Evolutionary conservation across 2,329 filamentous ascomycete species (phyloP).

Genomic region (Apiospora rasikravindrae): DNA sequence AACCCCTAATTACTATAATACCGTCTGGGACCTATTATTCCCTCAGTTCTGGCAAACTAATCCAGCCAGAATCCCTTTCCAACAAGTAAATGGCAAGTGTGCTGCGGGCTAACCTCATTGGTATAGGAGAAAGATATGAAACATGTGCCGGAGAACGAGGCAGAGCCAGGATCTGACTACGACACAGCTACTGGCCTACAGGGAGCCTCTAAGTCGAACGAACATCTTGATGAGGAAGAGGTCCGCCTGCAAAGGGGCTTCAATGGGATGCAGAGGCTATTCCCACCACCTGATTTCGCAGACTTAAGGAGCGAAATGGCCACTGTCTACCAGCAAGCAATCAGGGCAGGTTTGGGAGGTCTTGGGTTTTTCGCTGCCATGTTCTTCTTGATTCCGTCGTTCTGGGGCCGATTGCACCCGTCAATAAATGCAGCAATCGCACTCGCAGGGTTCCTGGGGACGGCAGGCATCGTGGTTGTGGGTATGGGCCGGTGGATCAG

Average conservation of each 20-base stretch:
- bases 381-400: conserved; percentile 32
- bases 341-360: conserved; percentile 43
- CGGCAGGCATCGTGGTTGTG: conserved; percentile 41
- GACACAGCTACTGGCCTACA: conserved; percentile 45
- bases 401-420: conserved; percentile 27
- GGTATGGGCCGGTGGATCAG: conserved; percentile 63
- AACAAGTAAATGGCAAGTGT: not conserved
- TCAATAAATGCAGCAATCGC: conserved; percentile 30
- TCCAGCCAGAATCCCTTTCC: no score
- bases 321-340: conserved; percentile 39
- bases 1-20: not conserved
- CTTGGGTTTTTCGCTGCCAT: conserved; percentile 36
- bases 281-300: conserved; percentile 55
- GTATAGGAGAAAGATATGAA: conserved; percentile 56
- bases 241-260: conserved; percentile 43
- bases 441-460: conserved; percentile 32
- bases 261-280: conserved; percentile 49
- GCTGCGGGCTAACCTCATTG: not conserved
- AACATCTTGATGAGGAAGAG: conserved; percentile 44
- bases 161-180: conserved; percentile 43
- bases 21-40: not conserved
- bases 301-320: conserved; percentile 42
- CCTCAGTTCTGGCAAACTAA: no score
- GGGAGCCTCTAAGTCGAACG: conserved; percentile 45
- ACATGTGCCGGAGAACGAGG: conserved; percentile 42